phyloP scores from a whole-genome alignment of 148 eudicot genomes.

The Talinum fruticosum region DNA sequence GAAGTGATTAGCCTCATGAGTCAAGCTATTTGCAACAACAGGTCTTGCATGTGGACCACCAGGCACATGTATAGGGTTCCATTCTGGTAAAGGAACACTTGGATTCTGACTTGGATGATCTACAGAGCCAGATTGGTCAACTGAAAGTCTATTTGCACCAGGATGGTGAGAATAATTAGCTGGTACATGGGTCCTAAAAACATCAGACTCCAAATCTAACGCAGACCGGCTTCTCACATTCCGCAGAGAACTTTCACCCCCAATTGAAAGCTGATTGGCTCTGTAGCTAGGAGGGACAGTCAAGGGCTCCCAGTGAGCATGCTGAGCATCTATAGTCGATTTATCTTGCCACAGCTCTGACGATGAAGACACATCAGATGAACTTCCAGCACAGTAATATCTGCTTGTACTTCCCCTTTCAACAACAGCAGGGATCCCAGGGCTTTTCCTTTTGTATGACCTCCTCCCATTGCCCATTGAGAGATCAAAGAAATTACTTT shows the following conservation, averaged over 20 bases:
- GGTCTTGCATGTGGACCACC: constrained; percentile 53
- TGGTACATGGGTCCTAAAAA: constrained; percentile 41
- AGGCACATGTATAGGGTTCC: constrained; percentile 45
- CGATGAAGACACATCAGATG: constrained; percentile 49
- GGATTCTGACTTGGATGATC: constrained; percentile 45
- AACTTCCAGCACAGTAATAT: constrained; percentile 51
- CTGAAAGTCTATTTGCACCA: constrained; percentile 32
- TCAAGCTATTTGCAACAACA: constrained; percentile 28
- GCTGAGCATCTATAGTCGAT: constrained; percentile 45
- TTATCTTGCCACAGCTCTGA: constrained; percentile 57
- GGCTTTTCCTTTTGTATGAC: constrained; percentile 67
- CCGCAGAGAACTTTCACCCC: constrained; percentile 52
- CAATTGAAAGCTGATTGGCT: constrained; percentile 42
- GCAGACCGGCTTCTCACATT: constrained; percentile 76
- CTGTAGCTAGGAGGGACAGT: constrained; percentile 36
- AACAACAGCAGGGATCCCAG: constrained; percentile 45
- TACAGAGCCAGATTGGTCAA: constrained; percentile 41
- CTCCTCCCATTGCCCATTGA: constrained; percentile 47
- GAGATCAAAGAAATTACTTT: constrained; percentile 50
- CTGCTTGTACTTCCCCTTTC: constrained; percentile 65
- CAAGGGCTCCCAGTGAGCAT: constrained; percentile 48
- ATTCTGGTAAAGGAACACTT: constrained; percentile 48
- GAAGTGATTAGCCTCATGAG: constrained; percentile 40
- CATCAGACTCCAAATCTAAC: constrained; percentile 47
- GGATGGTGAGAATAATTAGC: constrained; percentile 38